Base-by-base conservation (phyloP, 2,329 filamentous ascomycete species). In the Xylariomycetidae sp. region DNA sequence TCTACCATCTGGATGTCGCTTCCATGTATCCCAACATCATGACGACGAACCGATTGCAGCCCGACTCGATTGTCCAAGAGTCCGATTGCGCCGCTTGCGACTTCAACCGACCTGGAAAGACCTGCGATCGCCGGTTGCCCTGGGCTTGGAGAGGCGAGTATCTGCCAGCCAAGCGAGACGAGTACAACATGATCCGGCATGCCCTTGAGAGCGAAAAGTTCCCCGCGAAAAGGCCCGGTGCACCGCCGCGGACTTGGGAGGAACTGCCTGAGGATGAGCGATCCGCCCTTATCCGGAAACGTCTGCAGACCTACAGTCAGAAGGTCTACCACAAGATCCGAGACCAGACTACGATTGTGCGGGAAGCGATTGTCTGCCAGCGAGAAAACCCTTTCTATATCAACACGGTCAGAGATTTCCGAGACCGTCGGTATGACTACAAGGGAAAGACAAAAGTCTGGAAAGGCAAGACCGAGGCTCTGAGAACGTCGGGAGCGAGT, bases 1-100 rank as follows among this genome's bases (percentile, higher is more conserved):
- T 98, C 45, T 98, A 98, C 63, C 92, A 98, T 70, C 69, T 98
- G 64, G 92, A 98, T 55, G 93, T 98, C 38, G 92, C 92, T 13
- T 95, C 92, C 39, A 98, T 98, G 92, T 98, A 98, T 57, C 92
- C 92, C 8, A 98, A 98, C 60, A 98, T 98, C 58, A 98, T 98
- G 93, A 98, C 93, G 2, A 98, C 92, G 1, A 98, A 98, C 59
- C 84, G 92, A 58, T 63, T 98, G 29, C 92, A 98, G 49, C 92
- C 92, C 0, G 92, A 98, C 59, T 96, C 92, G n/a, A 94, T 98
- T 88, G 93, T 98, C 34, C 71, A 90, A 29, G 93, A 98, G 57
- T 86, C 89, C 1, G 87, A 95, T 50, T 98, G 93, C 52, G 92
- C 92, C 3, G 89, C 92, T 9, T 98, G 93, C 60, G 93, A 98